Percentiles rank a stretch among this genome's conserved stretches.
Conservation (phyloP, 257 asterid species). For the Nicotiana attenuata region DNA sequence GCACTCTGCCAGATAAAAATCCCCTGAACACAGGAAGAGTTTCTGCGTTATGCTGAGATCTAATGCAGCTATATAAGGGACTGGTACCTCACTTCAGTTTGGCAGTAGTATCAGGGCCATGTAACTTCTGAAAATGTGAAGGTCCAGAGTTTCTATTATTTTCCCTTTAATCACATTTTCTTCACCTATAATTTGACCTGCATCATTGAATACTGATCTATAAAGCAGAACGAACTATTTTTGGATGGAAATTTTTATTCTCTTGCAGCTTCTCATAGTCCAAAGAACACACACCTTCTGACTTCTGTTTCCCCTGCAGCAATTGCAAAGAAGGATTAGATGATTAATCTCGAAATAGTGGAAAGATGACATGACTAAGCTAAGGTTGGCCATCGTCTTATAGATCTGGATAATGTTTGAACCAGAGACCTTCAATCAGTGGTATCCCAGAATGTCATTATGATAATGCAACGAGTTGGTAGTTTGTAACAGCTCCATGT, state of each 20-base stretch:
- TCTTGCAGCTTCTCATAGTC: conserved; percentile 16
- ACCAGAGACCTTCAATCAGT: neutral
- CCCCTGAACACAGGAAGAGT: neutral
- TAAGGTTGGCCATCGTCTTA: neutral
- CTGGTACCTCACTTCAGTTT: neutral
- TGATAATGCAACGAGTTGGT: neutral
- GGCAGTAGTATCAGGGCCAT: neutral
- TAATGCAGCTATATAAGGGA: neutral
- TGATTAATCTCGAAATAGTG: conserved; percentile 7
- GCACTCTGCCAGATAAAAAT: neutral
- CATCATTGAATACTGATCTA: conserved; percentile 15
- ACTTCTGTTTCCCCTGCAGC: conserved; percentile 15
- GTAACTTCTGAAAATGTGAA: neutral
- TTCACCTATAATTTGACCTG: conserved; percentile 2
- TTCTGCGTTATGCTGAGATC: neutral
- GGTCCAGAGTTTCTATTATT: neutral
- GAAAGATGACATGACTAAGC: conserved; percentile 6
- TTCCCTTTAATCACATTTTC: neutral
- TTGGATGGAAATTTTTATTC: conserved; percentile 18
- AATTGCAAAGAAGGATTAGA: conserved; percentile 15
- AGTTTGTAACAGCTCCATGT: neutral
- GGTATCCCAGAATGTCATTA: conserved; percentile 1
- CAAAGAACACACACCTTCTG: neutral
- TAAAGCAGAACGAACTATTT: conserved; percentile 31
- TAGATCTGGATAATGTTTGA: neutral